Evolutionary conservation across 495 filamentous ascomycete species (phyloP).

Genomic region (Astrothelium macrocarpum): DNA sequence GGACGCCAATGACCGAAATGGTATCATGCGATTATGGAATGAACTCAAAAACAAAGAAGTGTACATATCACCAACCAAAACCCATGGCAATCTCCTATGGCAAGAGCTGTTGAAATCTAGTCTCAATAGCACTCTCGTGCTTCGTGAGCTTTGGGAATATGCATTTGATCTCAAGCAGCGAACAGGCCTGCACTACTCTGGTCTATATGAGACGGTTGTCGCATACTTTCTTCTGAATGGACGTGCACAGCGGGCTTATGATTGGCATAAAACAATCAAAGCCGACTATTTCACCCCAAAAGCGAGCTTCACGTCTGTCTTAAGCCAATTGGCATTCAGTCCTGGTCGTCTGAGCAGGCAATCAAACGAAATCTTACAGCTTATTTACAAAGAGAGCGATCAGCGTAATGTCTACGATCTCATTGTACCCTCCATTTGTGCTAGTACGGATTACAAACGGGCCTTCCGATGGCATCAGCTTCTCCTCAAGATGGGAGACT

Average conservation of each 20-base stretch:
- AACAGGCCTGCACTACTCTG: slow-evolving; percentile 37
- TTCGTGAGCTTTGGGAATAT: slow-evolving; percentile 46
- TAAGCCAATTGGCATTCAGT: background rate
- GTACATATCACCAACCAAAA: slow-evolving; percentile 40
- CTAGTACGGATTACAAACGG: slow-evolving; percentile 37
- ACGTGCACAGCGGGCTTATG: slow-evolving; percentile 3
- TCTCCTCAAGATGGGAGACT: slow-evolving; percentile 40
- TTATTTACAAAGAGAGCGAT: slow-evolving; percentile 34
- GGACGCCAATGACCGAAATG: slow-evolving; percentile 21
- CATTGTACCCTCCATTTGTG: slow-evolving; percentile 48
- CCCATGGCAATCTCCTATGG: slow-evolving; percentile 49
- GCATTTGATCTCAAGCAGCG: slow-evolving; percentile 42
- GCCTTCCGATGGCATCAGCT: slow-evolving; percentile 54
- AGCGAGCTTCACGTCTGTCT: background rate
- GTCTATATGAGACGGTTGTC: slow-evolving; percentile 28
- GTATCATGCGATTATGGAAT: slow-evolving; percentile 53
- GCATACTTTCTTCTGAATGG: background rate
- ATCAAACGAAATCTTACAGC: slow-evolving; percentile 19
- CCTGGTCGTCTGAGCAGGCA: background rate
- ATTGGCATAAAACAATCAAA: slow-evolving; percentile 18
- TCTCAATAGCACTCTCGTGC: slow-evolving; percentile 36
- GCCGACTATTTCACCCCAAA: background rate
- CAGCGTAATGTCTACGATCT: slow-evolving; percentile 51
- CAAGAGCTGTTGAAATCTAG: slow-evolving; percentile 43
- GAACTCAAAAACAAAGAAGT: slow-evolving; percentile 43